Evolutionary conservation across 768 basidiomycete genomes (phyloP), one percentile per base, ranked within the genome.

Genomic region (Tulasnella sp.): DNA sequence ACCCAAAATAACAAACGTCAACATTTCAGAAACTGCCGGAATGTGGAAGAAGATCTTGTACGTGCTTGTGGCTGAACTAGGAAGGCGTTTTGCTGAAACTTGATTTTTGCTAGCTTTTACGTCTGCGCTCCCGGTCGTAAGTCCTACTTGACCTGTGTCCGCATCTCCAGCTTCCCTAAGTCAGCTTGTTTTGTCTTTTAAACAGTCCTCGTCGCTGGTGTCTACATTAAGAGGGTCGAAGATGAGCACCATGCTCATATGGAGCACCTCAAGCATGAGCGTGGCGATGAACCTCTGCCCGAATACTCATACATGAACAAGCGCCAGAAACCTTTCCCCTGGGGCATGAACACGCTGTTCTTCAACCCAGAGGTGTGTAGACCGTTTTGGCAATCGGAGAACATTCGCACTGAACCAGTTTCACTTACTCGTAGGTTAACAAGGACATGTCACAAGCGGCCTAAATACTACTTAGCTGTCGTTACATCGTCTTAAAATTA

Each of bases 21-120:
- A 34, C 29, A 8, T 19, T 70, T 41, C 77, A 94, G 92, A 88
- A 73, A 90, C 91, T 35, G 82, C 89, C 67, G 84, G 89, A 71
- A 86, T 94, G 75, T 94, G 92, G 92, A 88, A 91, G 78, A 92
- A 89, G 83, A 91, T 94, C 79, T 90, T 90, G 91, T 90, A 78
- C 66, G 85, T 78, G 41, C 41, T 70, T 6, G n/a, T 34, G 19
- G 11, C 6, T 2, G 34, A 40, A 52, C 12, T 11, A 19, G 36
- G n/a, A 19, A 44, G 29, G 39, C 29, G n/a, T 74, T 3, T 14
- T 29, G 14, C 1, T 67, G 35, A 63, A n/a, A 40, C 52, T 12
- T 62, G 67, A 72, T 35, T 52, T 36, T 12, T 29, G 65, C 6
- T 75, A 93, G 92, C 80, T 86, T 84, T 83, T 94, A 85, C 75